phyloP scores from a whole-genome alignment of 2,329 filamentous ascomycete genomes.

The Pyrenophora teres region DNA sequence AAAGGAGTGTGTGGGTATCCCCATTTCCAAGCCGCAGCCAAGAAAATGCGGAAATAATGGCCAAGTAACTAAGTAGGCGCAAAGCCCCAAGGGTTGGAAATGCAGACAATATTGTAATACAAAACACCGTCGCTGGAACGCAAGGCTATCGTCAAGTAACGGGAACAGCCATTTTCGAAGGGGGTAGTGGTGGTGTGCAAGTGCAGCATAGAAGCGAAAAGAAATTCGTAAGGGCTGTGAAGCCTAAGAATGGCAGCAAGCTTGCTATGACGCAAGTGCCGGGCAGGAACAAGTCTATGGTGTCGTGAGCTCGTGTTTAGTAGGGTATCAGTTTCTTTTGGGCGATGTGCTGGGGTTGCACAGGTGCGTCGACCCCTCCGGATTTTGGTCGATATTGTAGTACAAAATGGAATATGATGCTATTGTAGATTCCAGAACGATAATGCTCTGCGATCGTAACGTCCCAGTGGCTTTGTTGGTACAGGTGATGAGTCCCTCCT shows the following conservation, averaged over 20 bases:
- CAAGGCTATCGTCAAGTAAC: conserved; percentile 3
- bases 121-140: conserved; percentile 10
- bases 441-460: conserved; percentile 35
- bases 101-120: conserved; percentile 4
- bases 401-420: conserved; percentile 23
- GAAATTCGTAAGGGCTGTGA: conserved; percentile 34
- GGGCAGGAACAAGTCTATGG: conserved; percentile 35
- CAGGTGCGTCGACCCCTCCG: conserved; percentile 14
- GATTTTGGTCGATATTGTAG: conserved; percentile 20
- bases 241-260: conserved; percentile 18
- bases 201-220: conserved; percentile 11
- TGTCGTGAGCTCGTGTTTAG: conserved; percentile 45
- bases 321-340: conserved; percentile 44
- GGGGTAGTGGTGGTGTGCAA: conserved; percentile 5
- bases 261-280: conserved; percentile 11
- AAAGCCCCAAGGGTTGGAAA: neutral
- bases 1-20: too few species aligned
- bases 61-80: too few species aligned
- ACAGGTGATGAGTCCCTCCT: conserved; percentile 20
- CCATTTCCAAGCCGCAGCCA: too few species aligned
- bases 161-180: neutral
- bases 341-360: conserved; percentile 24
- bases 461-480: conserved; percentile 33
- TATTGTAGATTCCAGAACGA: conserved; percentile 22
- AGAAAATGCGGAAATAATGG: too few species aligned